These are phyloP conservation scores for Nyssa sinensis DNA, from an alignment of 148 eudicot species.

Conservation along the genomic window DNA sequence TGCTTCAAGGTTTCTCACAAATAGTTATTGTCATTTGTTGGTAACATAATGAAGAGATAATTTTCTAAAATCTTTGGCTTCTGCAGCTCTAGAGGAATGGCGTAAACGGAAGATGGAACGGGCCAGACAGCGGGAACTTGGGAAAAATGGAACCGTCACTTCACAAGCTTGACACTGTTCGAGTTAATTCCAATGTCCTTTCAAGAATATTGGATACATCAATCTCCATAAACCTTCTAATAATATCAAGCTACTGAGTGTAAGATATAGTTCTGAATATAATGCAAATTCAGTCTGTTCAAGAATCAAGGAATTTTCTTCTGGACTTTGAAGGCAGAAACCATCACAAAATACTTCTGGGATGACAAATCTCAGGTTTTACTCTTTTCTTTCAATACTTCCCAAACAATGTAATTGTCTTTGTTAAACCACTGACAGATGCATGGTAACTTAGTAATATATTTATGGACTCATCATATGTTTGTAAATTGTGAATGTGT, in stretches of 20 bases:
- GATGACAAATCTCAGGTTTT: no score
- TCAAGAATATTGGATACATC: neutral
- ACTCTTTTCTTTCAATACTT: no score
- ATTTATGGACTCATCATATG: no score
- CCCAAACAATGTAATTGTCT: no score
- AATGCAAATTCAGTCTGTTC: neutral
- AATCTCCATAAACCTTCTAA: neutral
- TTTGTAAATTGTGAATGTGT: no score
- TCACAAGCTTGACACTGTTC: conserved; percentile 26
- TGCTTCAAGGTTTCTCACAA: neutral
- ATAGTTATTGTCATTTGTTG: neutral
- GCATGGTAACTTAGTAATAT: no score
- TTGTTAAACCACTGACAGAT: no score
- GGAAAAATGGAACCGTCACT: conserved; percentile 46
- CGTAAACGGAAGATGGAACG: conserved; percentile 91
- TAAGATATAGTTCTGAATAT: neutral
- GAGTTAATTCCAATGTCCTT: no score
- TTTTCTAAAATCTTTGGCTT: conserved; percentile 1
- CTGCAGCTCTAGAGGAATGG: conserved; percentile 87
- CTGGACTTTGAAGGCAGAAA: no score
- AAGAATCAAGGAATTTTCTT: no score
- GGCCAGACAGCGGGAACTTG: conserved; percentile 71
- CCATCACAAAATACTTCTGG: no score
- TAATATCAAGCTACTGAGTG: neutral
- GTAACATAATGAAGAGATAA: neutral